Evolutionary conservation across 1,284 basidiomycete genomes (phyloP).

Genomic region (Mrakiaceae sp.): DNA sequence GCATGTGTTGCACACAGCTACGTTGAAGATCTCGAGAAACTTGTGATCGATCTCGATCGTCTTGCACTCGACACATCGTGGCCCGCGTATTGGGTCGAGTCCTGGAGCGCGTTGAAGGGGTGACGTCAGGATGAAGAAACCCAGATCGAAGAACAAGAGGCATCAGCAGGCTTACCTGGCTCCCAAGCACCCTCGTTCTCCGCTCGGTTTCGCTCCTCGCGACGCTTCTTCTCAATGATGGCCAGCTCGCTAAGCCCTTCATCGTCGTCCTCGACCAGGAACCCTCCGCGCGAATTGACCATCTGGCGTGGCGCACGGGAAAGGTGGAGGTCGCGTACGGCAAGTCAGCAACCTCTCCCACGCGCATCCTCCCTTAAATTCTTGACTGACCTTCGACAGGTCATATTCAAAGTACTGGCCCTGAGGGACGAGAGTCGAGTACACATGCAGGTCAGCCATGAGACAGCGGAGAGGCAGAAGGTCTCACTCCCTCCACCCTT

Average conservation of each 20-base stretch:
- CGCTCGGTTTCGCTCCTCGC: conserved; percentile 57
- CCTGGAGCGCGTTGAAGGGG: conserved; percentile 19
- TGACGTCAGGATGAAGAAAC: background rate
- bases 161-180: conserved; percentile 36
- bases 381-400: conserved; percentile 51
- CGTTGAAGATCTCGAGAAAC: conserved; percentile 66
- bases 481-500: background rate
- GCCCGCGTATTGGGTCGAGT: conserved; percentile 50
- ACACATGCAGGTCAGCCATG: background rate
- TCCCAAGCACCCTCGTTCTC: conserved; percentile 61
- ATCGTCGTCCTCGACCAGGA: conserved; percentile 47
- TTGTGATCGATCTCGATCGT: conserved; percentile 75
- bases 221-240: conserved; percentile 43
- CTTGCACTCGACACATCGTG: conserved; percentile 69
- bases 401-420: conserved; percentile 88
- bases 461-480: background rate
- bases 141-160: background rate
- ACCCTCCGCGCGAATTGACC: conserved; percentile 89
- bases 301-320: conserved; percentile 37
- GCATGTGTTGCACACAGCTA: conserved; percentile 77
- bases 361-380: too few species aligned
- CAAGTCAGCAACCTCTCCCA: too few species aligned
- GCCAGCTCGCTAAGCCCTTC: conserved; percentile 42
- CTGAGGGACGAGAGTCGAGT: conserved; percentile 17
- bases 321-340: too few species aligned